Percentiles rank a stretch among this genome's conserved stretches.
Conservation (phyloP, 1,284 basidiomycete species). For the Melanopsichium pennsylvanicum region DNA sequence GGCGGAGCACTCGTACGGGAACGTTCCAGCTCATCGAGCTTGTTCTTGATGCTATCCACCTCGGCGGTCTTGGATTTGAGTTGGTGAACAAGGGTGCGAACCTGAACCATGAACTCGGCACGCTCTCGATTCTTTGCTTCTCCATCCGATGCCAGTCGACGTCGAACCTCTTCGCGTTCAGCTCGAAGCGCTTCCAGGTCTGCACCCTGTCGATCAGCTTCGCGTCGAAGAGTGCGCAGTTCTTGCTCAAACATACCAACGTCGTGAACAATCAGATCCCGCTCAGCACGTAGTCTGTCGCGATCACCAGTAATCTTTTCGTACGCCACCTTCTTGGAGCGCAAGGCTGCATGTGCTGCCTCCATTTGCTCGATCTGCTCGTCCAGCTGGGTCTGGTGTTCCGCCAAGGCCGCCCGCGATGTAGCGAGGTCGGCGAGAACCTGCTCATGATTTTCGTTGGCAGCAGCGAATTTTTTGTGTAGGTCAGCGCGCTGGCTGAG, state of each 20-base stretch:
- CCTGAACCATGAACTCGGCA: constrained; percentile 24
- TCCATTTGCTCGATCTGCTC: constrained; percentile 55
- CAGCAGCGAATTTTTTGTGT: constrained; percentile 33
- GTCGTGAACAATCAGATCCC: constrained; percentile 46
- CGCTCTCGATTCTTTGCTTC: constrained; percentile 26
- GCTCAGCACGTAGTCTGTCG: constrained; percentile 39
- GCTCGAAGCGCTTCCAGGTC: constrained; percentile 43
- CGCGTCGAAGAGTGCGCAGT: constrained; percentile 32
- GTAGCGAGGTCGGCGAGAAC: constrained; percentile 36
- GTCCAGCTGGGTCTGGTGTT: constrained; percentile 51
- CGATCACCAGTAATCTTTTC: constrained; percentile 40
- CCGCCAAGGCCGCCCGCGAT: constrained; percentile 29
- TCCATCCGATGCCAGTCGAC: constrained; percentile 9
- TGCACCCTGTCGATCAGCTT: constrained; percentile 44
- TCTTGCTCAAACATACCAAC: constrained; percentile 50
- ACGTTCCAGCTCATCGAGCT: constrained; percentile 26
- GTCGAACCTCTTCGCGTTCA: constrained; percentile 28
- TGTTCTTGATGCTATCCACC: constrained; percentile 33
- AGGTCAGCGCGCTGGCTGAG: constrained; percentile 36
- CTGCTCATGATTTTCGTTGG: constrained; percentile 39
- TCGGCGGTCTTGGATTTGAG: constrained; percentile 31
- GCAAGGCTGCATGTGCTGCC: constrained; percentile 36
- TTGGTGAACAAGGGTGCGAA: constrained; percentile 24
- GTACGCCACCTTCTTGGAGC: constrained; percentile 30
- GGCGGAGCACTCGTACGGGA: constrained; percentile 6